A percentile compares a stretch with the other conserved stretches of the same genome.
phyloP scores from a whole-genome alignment of 176 grass and related monocot species.

The Miscanthus lutarioriparius region DNA sequence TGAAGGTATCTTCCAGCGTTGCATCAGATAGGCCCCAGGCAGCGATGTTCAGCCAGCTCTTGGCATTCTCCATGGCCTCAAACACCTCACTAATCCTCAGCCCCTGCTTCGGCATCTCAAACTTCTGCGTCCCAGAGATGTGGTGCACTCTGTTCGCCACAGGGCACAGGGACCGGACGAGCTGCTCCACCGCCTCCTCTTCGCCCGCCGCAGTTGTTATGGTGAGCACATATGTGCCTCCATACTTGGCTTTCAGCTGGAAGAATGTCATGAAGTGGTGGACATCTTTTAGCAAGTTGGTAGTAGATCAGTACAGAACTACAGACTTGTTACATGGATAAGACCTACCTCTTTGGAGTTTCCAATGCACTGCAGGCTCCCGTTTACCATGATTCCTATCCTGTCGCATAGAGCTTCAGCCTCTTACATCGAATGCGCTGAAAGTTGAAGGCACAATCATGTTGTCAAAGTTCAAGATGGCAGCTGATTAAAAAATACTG shows the following conservation, averaged over 20 bases:
- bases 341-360: slow-evolving; percentile 49
- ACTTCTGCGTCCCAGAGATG: slow-evolving; percentile 55
- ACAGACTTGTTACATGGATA: background rate
- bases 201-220: slow-evolving; percentile 18
- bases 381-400: slow-evolving; percentile 54
- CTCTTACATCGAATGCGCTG: slow-evolving; percentile 85
- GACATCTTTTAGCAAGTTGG: background rate
- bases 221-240: slow-evolving; percentile 45
- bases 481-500: background rate
- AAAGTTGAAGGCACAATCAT: background rate
- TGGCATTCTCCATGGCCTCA: slow-evolving; percentile 35
- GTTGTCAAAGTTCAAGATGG: background rate
- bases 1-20: slow-evolving; percentile 50
- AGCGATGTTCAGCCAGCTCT: slow-evolving; percentile 23
- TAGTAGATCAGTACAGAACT: background rate
- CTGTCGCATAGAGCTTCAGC: slow-evolving; percentile 63
- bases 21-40: slow-evolving; percentile 48
- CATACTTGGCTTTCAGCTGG: slow-evolving; percentile 56
- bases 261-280: background rate
- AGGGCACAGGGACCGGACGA: slow-evolving; percentile 34
- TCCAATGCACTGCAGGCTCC: slow-evolving; percentile 59
- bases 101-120: slow-evolving; percentile 54
- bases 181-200: slow-evolving; percentile 33
- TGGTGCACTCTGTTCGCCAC: slow-evolving; percentile 23
- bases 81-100: slow-evolving; percentile 40